Conservation (phyloP, 2,329 filamentous ascomycete genomes). For the Trichophyton rubrum region DNA sequence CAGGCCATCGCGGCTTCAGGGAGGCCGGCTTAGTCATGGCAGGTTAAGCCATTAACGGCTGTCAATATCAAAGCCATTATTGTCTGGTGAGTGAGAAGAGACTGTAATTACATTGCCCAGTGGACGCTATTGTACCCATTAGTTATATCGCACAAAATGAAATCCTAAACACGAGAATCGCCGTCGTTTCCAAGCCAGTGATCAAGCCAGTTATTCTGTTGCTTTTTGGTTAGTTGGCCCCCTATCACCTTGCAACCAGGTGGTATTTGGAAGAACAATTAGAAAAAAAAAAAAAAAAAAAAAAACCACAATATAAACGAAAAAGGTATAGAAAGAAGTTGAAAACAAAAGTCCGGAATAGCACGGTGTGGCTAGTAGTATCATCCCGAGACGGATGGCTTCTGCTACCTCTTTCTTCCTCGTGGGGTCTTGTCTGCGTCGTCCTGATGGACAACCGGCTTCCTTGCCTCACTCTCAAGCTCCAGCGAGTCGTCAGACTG, state of each 20-base stretch:
- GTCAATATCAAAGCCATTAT: neutral
- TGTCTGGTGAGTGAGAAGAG: neutral
- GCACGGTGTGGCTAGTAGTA: too few species aligned
- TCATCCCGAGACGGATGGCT: neutral
- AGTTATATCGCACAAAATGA: neutral
- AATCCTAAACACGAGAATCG: neutral
- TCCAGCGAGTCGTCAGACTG: slow-evolving; percentile 55
- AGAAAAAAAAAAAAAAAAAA: neutral
- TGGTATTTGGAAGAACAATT: neutral
- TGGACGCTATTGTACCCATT: neutral
- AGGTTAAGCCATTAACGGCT: neutral
- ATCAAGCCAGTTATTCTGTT: neutral
- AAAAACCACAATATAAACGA: neutral
- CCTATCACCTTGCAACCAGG: neutral
- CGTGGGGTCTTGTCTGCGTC: slow-evolving; percentile 1
- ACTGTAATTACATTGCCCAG: neutral
- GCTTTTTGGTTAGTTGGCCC: neutral
- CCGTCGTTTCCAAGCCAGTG: neutral
- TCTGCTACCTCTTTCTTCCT: neutral
- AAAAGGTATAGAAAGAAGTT: neutral
- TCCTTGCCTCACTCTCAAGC: slow-evolving; percentile 75
- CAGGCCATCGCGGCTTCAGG: neutral
- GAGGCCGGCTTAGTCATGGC: neutral
- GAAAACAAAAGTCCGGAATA: neutral
- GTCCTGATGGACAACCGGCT: slow-evolving; percentile 49